A percentile compares a stretch with the other conserved stretches of the same genome.
phyloP scores from a whole-genome alignment of 2,329 filamentous ascomycete species.

The Rutstroemia sp. region DNA sequence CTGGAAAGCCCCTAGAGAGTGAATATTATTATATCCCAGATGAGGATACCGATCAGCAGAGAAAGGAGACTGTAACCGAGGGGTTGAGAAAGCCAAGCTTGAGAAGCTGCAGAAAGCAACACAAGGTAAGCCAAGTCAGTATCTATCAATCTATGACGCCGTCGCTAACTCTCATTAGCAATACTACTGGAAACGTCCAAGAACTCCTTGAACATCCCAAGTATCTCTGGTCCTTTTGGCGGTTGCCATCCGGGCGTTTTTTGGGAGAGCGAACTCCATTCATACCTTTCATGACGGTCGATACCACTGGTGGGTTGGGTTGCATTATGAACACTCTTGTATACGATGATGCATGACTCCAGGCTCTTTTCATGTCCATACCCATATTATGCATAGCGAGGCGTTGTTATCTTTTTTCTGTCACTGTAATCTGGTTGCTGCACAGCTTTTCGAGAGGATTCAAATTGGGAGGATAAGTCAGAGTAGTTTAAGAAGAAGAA shows the following conservation, averaged over 20 bases:
- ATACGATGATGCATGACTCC: slow-evolving; percentile 14
- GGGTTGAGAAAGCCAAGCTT: slow-evolving; percentile 84
- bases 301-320: neutral
- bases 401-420: slow-evolving; percentile 14
- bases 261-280: neutral
- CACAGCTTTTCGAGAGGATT: neutral
- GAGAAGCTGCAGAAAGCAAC: slow-evolving; percentile 84
- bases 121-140: slow-evolving; percentile 64
- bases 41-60: slow-evolving; percentile 69
- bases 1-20: slow-evolving; percentile 86
- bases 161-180: slow-evolving; percentile 34
- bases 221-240: neutral
- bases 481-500: neutral
- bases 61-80: slow-evolving; percentile 75
- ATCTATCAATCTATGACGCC: slow-evolving; percentile 1
- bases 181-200: slow-evolving; percentile 63
- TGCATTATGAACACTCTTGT: slow-evolving; percentile 11
- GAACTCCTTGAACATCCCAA: slow-evolving; percentile 40
- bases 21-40: slow-evolving; percentile 97
- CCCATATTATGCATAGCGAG: slow-evolving; percentile 23
- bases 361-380: slow-evolving; percentile 15
- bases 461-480: neutral
- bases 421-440: slow-evolving; percentile 4
- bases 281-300: neutral
- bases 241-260: neutral